Percentiles rank a stretch among this genome's conserved stretches.
These are phyloP conservation scores for Ogataea nonfermentans DNA, from an alignment of 805 yeast species.

Conservation along the genomic window DNA sequence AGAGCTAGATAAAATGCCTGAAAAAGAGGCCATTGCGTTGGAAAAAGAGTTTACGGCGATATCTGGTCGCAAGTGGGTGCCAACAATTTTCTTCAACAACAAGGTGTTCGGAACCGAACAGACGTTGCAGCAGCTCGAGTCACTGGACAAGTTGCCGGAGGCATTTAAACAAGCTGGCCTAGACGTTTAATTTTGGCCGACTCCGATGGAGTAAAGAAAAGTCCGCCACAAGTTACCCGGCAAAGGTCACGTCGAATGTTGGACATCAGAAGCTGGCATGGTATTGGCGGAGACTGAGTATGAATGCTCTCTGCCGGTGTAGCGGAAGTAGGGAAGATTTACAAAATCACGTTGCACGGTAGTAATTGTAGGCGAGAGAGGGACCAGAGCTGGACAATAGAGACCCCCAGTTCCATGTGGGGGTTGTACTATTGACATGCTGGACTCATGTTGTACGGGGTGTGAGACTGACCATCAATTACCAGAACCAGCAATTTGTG, in stretches of 20 bases:
- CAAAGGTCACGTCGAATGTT: no score
- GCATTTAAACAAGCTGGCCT: slow-evolving; percentile 36
- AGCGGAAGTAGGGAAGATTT: no score
- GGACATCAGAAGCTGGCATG: no score
- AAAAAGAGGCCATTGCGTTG: slow-evolving; percentile 48
- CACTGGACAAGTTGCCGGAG: slow-evolving; percentile 33
- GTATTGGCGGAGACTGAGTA: no score
- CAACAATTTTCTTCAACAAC: slow-evolving; percentile 62
- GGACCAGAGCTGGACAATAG: not conserved
- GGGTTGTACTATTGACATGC: no score
- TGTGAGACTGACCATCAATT: slow-evolving; percentile 4
- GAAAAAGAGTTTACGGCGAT: slow-evolving; percentile 56
- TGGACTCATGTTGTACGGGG: slow-evolving; percentile 1
- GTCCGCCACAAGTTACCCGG: no score
- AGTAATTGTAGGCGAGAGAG: no score
- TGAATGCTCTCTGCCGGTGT: not conserved
- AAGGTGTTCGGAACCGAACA: slow-evolving; percentile 57
- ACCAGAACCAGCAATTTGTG: slow-evolving; percentile 2
- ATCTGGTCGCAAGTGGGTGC: slow-evolving; percentile 66
- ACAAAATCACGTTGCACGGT: no score
- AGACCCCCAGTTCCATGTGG: no score
- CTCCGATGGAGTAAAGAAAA: no score
- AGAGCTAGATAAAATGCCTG: slow-evolving; percentile 58
- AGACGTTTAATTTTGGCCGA: no score
- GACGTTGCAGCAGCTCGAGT: slow-evolving; percentile 41